These are phyloP conservation scores for Collybiopsis luxurians DNA, from an alignment of 768 basidiomycete species.

Conservation along the genomic window DNA sequence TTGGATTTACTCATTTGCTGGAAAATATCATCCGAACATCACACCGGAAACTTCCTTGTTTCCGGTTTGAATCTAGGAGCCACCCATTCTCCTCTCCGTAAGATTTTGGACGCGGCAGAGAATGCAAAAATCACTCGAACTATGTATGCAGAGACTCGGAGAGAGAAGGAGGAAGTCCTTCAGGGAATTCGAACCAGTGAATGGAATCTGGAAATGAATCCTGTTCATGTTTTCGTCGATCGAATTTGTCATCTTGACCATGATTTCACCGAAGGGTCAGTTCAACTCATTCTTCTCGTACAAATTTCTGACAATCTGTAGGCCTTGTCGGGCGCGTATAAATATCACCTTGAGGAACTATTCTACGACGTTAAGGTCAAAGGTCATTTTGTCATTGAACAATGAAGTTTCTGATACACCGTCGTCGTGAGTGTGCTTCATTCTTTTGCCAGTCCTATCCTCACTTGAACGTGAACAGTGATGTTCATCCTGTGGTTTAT, in stretches of 20 bases:
- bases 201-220: constrained; percentile 81
- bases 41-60: constrained; percentile 59
- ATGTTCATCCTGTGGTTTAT: constrained; percentile 52
- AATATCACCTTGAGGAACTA: constrained; percentile 65
- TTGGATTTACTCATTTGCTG: constrained; percentile 78
- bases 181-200: constrained; percentile 64
- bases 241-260: constrained; percentile 45
- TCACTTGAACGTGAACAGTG: constrained; percentile 23
- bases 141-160: constrained; percentile 89
- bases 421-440: constrained; percentile 2
- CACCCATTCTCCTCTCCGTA: constrained; percentile 60
- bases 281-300: constrained; percentile 13
- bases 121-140: constrained; percentile 68
- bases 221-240: constrained; percentile 52
- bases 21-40: constrained; percentile 59
- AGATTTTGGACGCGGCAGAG: constrained; percentile 58
- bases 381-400: constrained; percentile 53
- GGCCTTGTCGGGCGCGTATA: constrained; percentile 53
- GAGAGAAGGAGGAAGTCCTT: constrained; percentile 66
- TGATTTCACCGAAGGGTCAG: constrained; percentile 72
- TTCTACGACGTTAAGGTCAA: constrained; percentile 60
- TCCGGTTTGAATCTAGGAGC: constrained; percentile 66
- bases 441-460: constrained; percentile 15
- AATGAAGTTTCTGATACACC: constrained; percentile 14
- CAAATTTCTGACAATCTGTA: constrained; percentile 23